Conservation (phyloP, 164 flowering plant genomes). For the Echeveria elegans region DNA sequence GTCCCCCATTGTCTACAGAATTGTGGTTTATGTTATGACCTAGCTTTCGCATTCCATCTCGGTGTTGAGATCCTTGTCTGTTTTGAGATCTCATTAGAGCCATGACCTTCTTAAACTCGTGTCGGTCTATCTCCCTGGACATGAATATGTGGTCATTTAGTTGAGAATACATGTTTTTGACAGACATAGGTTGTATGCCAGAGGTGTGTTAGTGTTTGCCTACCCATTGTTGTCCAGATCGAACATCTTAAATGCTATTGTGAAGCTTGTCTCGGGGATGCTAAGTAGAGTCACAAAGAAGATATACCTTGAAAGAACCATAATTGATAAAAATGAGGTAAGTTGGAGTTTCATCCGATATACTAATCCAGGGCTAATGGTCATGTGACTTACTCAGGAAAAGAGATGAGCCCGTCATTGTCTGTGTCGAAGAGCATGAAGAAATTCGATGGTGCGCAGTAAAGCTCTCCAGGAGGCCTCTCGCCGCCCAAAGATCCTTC, state of each 20-base stretch:
- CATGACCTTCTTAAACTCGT: constrained; percentile 91
- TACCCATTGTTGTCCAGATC: constrained; percentile 76
- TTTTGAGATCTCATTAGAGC: constrained; percentile 57
- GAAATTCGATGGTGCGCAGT: constrained; percentile 56
- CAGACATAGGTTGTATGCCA: neutral
- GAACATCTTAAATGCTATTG: constrained; percentile 85
- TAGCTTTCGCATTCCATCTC: constrained; percentile 32
- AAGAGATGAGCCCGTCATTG: constrained; percentile 75
- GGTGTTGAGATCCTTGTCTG: constrained; percentile 68
- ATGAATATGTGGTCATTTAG: neutral
- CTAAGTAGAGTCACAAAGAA: constrained; percentile 79
- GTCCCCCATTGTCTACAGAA: constrained; percentile 33
- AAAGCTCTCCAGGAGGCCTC: constrained; percentile 37
- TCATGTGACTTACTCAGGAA: constrained; percentile 55
- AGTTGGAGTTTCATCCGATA: neutral
- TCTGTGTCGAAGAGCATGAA: constrained; percentile 86
- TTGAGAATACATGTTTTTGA: neutral
- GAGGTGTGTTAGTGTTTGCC: constrained; percentile 6
- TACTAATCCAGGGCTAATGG: neutral
- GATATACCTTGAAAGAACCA: constrained; percentile 47
- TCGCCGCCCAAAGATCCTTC: constrained; percentile 76
- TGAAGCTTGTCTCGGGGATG: constrained; percentile 84
- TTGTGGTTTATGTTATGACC: constrained; percentile 37
- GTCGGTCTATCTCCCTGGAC: constrained; percentile 62
- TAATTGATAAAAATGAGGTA: neutral